Percentiles rank a stretch among this genome's conserved stretches.
Conservation (phyloP, 2,329 filamentous ascomycete species). For the Teratosphaeriaceae sp. region DNA sequence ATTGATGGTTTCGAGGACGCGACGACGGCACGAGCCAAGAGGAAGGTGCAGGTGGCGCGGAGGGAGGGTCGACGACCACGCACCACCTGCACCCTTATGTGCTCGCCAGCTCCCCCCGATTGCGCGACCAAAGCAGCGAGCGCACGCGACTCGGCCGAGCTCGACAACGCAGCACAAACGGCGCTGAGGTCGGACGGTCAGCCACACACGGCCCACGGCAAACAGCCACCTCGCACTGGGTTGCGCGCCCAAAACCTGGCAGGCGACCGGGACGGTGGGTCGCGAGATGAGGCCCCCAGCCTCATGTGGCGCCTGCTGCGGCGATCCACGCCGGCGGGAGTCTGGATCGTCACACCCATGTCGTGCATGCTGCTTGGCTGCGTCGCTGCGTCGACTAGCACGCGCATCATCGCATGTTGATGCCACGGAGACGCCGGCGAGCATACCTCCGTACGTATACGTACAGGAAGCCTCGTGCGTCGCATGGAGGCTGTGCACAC, state of each 20-base stretch:
- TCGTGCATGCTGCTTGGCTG: conserved; percentile 3
- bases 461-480: no score
- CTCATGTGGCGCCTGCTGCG: neutral
- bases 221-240: conserved; percentile 4
- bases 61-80: no score
- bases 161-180: conserved; percentile 1
- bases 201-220: neutral
- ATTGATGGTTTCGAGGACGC: no score
- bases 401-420: no score
- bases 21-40: no score
- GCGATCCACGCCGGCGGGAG: neutral
- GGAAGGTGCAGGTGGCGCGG: no score
- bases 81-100: no score
- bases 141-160: conserved; percentile 6
- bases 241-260: neutral
- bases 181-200: neutral
- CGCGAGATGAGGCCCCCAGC: neutral
- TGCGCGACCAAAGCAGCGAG: neutral
- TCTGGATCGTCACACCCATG: neutral
- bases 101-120: neutral
- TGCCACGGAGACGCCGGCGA: no score
- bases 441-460: no score
- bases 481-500: no score
- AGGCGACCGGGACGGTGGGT: neutral
- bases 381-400: no score